These are phyloP conservation scores for Diplodia corticola DNA, from an alignment of 2,329 filamentous ascomycete genomes.

Conservation along the genomic window DNA sequence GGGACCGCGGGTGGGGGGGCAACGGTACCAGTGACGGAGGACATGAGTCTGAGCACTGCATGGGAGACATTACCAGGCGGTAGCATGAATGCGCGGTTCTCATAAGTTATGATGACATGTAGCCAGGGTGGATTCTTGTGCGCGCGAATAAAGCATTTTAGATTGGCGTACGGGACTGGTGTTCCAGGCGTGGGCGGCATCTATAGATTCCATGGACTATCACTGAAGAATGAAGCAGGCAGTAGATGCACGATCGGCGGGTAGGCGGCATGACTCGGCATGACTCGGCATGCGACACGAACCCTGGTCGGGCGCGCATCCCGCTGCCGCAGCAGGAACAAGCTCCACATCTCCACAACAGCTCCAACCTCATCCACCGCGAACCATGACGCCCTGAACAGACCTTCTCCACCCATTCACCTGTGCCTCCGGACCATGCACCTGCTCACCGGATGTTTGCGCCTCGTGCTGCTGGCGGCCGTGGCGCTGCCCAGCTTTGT, in stretches of 20 bases:
- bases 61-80: slow-evolving; percentile 28
- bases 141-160: background rate
- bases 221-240: too few relatives aligned
- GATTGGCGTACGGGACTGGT: background rate
- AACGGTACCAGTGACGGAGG: slow-evolving; percentile 2
- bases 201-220: background rate
- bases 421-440: background rate
- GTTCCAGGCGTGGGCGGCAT: background rate
- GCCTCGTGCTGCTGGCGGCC: background rate
- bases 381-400: slow-evolving; percentile 10
- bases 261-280: background rate
- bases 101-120: background rate
- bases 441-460: background rate
- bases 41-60: slow-evolving; percentile 21
- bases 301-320: background rate
- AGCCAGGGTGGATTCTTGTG: background rate
- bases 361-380: background rate
- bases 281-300: background rate
- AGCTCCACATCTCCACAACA: slow-evolving; percentile 16
- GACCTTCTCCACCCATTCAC: background rate
- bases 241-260: background rate
- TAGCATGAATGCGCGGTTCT: slow-evolving; percentile 26
- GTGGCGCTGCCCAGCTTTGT: slow-evolving; percentile 1
- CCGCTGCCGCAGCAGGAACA: slow-evolving; percentile 1
- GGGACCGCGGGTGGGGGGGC: background rate